Conservation (phyloP, 768 basidiomycete species). For the Lentinula sp. region DNA sequence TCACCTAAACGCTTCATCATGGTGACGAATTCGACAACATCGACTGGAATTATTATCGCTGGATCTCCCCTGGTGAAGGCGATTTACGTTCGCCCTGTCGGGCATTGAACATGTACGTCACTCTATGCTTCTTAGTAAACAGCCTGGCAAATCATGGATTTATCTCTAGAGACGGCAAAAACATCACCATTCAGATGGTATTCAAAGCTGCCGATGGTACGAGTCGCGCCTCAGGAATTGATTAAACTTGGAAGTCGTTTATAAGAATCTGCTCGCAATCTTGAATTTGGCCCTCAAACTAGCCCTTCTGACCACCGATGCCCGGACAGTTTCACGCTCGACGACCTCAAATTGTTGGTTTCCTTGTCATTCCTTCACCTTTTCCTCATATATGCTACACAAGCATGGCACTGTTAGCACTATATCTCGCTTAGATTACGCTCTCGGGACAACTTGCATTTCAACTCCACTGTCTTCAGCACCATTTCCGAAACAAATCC, state of each 20-base stretch:
- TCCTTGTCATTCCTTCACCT: background rate
- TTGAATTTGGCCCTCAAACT: conserved; percentile 9
- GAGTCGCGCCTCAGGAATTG: background rate
- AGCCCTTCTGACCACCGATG: conserved; percentile 13
- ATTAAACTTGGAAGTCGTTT: conserved; percentile 5
- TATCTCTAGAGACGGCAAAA: conserved; percentile 11
- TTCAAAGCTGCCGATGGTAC: background rate
- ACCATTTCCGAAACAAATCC: conserved; percentile 6
- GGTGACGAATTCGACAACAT: background rate
- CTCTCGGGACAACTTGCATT: conserved; percentile 4
- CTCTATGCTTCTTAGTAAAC: background rate
- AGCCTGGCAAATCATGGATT: conserved; percentile 7
- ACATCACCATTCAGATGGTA: background rate
- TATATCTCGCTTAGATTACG: conserved; percentile 3
- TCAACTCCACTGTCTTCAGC: conserved; percentile 1
- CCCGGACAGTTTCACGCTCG: conserved; percentile 13
- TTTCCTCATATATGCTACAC: background rate
- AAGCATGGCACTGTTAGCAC: conserved; percentile 6
- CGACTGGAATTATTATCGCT: conserved; percentile 6
- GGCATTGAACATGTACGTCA: conserved; percentile 9
- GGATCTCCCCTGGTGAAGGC: conserved; percentile 1
- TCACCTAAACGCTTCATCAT: background rate
- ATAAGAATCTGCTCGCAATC: conserved; percentile 11
- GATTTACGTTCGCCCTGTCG: conserved; percentile 10
- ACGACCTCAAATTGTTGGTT: conserved; percentile 13